Evolutionary conservation across 176 grass and related monocot genomes (phyloP).

Genomic region (Avena eriantha): DNA sequence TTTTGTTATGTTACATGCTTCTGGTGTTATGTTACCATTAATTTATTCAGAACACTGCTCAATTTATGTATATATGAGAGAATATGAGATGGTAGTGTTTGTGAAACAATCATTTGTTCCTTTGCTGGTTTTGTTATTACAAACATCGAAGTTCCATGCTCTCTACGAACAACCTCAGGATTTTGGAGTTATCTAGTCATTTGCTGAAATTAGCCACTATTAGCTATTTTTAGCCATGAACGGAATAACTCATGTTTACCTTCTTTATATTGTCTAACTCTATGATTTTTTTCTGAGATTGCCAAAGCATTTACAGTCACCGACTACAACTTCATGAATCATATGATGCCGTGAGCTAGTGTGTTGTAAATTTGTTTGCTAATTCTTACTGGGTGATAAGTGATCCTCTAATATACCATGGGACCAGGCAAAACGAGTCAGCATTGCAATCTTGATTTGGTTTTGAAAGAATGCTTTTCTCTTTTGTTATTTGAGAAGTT

Average conservation of each 20-base stretch:
- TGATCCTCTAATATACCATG: conserved; percentile 9
- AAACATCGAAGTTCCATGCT: conserved; percentile 16
- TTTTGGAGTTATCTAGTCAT: conserved; percentile 16
- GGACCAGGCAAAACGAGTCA: background rate
- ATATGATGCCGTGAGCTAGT: conserved; percentile 1
- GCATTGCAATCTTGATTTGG: background rate
- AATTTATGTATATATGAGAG: background rate
- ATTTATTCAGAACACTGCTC: conserved; percentile 9
- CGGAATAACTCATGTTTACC: background rate
- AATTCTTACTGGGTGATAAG: conserved; percentile 1
- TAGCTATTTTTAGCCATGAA: background rate
- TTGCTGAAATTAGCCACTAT: background rate
- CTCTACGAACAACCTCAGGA: background rate
- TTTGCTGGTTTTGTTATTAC: background rate
- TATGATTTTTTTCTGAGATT: background rate
- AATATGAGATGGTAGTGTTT: conserved; percentile 18
- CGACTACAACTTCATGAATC: background rate
- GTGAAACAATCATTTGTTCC: conserved; percentile 17
- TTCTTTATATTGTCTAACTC: background rate
- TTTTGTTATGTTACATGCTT: background rate
- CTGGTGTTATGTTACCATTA: background rate
- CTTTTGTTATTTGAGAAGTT: conserved; percentile 4
- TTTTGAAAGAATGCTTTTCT: conserved; percentile 15
- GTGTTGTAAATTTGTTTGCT: conserved; percentile 12
- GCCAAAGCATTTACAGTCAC: background rate